Conservation (phyloP, 495 filamentous ascomycete species). For the Penicillium argentinense region DNA sequence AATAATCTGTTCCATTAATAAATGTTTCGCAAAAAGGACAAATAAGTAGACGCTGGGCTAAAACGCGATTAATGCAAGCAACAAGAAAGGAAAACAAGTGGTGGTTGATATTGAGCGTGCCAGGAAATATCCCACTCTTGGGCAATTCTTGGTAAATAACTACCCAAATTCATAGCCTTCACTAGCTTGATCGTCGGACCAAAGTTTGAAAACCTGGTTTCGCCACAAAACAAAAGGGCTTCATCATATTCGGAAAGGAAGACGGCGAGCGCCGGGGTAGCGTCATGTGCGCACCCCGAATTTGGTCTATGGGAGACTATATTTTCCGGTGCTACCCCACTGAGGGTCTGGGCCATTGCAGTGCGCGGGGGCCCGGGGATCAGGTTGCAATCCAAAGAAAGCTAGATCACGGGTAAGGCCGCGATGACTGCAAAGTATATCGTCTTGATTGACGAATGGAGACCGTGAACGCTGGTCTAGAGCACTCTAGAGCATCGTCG, state of each 20-base stretch:
- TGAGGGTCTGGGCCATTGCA: slow-evolving; percentile 1
- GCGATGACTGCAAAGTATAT: slow-evolving; percentile 6
- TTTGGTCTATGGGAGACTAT: background rate
- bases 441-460: background rate
- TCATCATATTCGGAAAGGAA: slow-evolving; percentile 3
- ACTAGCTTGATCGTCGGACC: background rate
- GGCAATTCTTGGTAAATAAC: slow-evolving; percentile 3
- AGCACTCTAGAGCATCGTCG: slow-evolving; percentile 2
- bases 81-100: background rate
- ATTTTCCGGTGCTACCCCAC: slow-evolving; percentile 9
- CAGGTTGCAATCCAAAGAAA: slow-evolving; percentile 1
- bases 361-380: background rate
- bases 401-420: slow-evolving; percentile 13
- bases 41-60: background rate
- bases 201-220: slow-evolving; percentile 8
- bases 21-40: background rate
- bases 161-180: background rate
- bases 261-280: slow-evolving; percentile 12
- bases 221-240: slow-evolving; percentile 1
- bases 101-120: background rate
- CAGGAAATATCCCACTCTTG: background rate
- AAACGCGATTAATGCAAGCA: background rate
- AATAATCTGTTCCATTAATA: slow-evolving; percentile 17
- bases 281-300: slow-evolving; percentile 11
- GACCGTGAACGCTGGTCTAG: background rate